Evolutionary conservation across 1,284 basidiomycete genomes (phyloP).

Genomic region (Pseudozyma hubeiensis): DNA sequence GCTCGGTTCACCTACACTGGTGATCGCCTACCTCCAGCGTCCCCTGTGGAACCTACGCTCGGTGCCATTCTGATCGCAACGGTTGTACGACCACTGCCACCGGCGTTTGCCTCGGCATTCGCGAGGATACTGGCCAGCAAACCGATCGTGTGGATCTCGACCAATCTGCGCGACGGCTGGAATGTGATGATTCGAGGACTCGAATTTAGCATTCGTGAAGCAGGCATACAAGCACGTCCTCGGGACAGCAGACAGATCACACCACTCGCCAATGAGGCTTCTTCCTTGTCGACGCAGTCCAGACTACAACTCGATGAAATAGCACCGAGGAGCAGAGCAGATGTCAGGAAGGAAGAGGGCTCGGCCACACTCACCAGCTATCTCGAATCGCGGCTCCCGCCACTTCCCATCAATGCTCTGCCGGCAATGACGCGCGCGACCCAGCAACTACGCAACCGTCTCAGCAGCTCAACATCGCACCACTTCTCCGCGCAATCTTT

Average conservation of each 20-base stretch:
- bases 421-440: slow-evolving; percentile 8
- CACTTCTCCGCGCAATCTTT: slow-evolving; percentile 3
- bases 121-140: slow-evolving; percentile 8
- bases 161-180: slow-evolving; percentile 46
- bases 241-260: slow-evolving; percentile 5
- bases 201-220: slow-evolving; percentile 34
- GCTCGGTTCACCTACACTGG: slow-evolving; percentile 24
- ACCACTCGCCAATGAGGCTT: background rate
- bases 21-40: slow-evolving; percentile 19
- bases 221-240: slow-evolving; percentile 20
- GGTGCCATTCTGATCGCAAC: slow-evolving; percentile 27
- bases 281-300: background rate
- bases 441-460: slow-evolving; percentile 17
- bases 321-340: slow-evolving; percentile 15
- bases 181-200: slow-evolving; percentile 45
- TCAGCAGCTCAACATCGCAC: background rate
- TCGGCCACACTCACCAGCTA: slow-evolving; percentile 18
- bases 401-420: background rate
- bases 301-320: slow-evolving; percentile 13
- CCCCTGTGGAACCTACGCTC: slow-evolving; percentile 18
- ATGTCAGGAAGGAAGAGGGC: slow-evolving; percentile 17
- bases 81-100: slow-evolving; percentile 32
- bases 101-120: slow-evolving; percentile 16
- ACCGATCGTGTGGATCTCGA: slow-evolving; percentile 36
- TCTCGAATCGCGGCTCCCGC: slow-evolving; percentile 16